phyloP scores from a whole-genome alignment of 768 basidiomycete genomes.

The Lactarius evosmus region DNA sequence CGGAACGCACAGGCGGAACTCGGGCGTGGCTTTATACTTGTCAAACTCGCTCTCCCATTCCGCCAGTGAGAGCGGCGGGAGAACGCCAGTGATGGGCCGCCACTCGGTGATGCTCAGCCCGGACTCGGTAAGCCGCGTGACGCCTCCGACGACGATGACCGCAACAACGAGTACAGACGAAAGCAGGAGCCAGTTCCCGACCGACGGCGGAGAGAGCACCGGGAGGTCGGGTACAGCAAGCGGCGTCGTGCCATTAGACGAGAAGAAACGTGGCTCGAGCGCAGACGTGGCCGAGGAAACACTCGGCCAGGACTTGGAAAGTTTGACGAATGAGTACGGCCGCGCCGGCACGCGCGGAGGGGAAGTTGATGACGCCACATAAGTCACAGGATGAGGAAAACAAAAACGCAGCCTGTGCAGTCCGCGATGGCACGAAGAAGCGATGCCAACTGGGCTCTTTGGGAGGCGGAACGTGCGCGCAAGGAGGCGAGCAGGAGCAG shows the following conservation, averaged over 20 bases:
- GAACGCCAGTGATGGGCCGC: slow-evolving; percentile 84
- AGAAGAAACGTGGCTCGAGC: slow-evolving; percentile 42
- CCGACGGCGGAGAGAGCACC: slow-evolving; percentile 60
- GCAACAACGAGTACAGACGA: slow-evolving; percentile 86
- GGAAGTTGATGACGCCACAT: background rate
- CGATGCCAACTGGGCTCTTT: too few relatives aligned
- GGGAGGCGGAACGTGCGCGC: background rate
- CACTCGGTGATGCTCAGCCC: slow-evolving; percentile 98
- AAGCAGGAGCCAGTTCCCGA: slow-evolving; percentile 80
- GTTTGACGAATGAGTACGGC: background rate
- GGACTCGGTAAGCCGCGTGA: slow-evolving; percentile 95
- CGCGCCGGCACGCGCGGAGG: background rate
- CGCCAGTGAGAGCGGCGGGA: slow-evolving; percentile 72
- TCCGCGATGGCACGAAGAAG: background rate
- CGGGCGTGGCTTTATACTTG: slow-evolving; percentile 92
- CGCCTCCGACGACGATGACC: slow-evolving; percentile 92
- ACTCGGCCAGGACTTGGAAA: slow-evolving; percentile 16
- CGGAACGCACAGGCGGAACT: slow-evolving; percentile 82
- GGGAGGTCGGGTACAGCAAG: slow-evolving; percentile 40
- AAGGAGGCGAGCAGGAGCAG: background rate
- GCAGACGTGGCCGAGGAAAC: slow-evolving; percentile 17
- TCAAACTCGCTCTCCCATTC: slow-evolving; percentile 89
- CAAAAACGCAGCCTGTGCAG: background rate
- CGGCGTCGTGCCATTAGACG: slow-evolving; percentile 33
- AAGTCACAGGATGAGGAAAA: background rate